Conservation (phyloP, 352 stramenopile species). For the Globisporangium megalacanthum region DNA sequence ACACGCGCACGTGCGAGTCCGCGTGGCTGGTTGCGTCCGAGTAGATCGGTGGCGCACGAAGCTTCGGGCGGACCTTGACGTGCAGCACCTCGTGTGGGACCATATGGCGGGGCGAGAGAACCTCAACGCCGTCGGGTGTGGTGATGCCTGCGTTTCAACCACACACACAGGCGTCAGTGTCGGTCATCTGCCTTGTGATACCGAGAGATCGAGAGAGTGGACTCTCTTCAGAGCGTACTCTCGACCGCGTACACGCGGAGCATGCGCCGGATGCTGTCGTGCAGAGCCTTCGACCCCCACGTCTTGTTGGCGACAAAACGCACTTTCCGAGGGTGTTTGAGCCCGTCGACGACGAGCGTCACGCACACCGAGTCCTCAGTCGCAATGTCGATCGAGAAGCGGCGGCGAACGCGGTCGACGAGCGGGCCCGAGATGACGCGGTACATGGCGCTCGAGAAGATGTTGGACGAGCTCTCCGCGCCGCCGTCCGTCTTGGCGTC, state of each 20-base stretch:
- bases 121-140: constrained; percentile 47
- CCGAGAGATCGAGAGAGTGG: not conserved
- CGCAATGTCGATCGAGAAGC: constrained; percentile 73
- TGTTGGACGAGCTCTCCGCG: constrained; percentile 42
- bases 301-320: constrained; percentile 74
- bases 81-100: constrained; percentile 61
- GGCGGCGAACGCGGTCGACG: constrained; percentile 67
- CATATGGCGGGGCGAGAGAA: constrained; percentile 73
- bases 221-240: constrained; percentile 18
- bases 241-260: constrained; percentile 63
- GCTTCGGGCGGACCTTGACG: constrained; percentile 59
- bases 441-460: constrained; percentile 82
- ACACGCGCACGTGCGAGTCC: constrained; percentile 19
- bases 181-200: not conserved
- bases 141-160: constrained; percentile 27
- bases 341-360: constrained; percentile 58
- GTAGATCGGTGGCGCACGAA: constrained; percentile 24
- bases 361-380: constrained; percentile 72
- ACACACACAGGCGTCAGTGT: not conserved
- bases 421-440: constrained; percentile 73
- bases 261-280: constrained; percentile 66
- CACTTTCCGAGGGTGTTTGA: constrained; percentile 50
- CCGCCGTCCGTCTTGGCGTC: constrained; percentile 19
- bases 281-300: constrained; percentile 46
- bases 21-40: constrained; percentile 11